Evolutionary conservation across 257 asterid species (phyloP), one percentile per base, ranked within the genome.

Genomic region (Plectranthus barbatus): DNA sequence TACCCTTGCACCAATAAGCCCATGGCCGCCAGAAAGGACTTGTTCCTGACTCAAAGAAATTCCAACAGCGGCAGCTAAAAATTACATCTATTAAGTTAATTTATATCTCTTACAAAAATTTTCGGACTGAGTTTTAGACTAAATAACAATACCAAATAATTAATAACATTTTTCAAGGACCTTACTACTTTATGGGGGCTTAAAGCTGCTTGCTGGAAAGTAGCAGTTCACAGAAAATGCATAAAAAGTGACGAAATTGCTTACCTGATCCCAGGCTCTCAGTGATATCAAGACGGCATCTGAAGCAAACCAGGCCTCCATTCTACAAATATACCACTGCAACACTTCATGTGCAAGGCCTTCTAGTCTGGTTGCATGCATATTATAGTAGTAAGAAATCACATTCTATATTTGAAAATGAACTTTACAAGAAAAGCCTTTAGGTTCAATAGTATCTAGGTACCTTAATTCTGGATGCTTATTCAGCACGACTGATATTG

Each of bases 271-370:
- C 97, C 97, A 93, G 76, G 87, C 60, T 80, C 81, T 82, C 50
- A 87, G 85, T 52, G 99, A 90, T 67, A 93, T 93, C 55, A 94
- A 84, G 55, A 90, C 99, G 9, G 95, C 85, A 84, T 93, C 99
- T 31, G 98, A 95, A 60, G 98, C 94, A 83, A 92, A 93, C 99
- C 99, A 93, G 33, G 99, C 99, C 76, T 93, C 99, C 97, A 93
- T 93, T 82, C 99, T 81, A 73, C 97, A 90, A 46, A 93, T 77
- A 83, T 78, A 93, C 99, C 99, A 93, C 73, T 90, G 95, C 77
- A 90, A 64, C 67, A 93, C 99, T 80, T 93, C 87, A 60, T 75
- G 72, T 7, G 97, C 92, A 18, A 85, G 84, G 50, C 96, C 99
- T 72, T 78, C 78, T 83, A 77, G 95, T 78, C 99, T 89, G 73